A percentile compares a stretch with the other conserved stretches of the same genome.
Evolutionary conservation across 2,329 filamentous ascomycete species (phyloP).

Genomic region (Sarocladium strictum): DNA sequence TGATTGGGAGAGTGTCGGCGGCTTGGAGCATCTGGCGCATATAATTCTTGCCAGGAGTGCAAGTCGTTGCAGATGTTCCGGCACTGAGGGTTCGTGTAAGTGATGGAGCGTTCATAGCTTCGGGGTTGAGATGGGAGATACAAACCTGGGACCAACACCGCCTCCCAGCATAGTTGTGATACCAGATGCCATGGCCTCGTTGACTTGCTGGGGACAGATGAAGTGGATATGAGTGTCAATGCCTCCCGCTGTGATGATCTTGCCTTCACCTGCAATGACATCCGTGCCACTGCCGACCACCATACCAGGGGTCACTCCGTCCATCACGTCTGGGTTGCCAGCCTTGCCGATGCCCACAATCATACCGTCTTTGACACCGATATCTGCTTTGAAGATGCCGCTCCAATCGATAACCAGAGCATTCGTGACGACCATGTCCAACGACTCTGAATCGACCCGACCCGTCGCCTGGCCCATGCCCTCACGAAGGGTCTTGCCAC

Average conservation of each 20-base stretch:
- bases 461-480: conserved; percentile 93
- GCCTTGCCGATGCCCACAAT: conserved; percentile 92
- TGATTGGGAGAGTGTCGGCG: conserved; percentile 73
- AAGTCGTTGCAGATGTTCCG: conserved; percentile 86
- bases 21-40: conserved; percentile 89
- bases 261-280: conserved; percentile 83
- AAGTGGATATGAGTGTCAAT: conserved; percentile 90
- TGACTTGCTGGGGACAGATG: conserved; percentile 87
- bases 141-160: conserved; percentile 80
- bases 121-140: neutral
- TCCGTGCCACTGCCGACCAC: conserved; percentile 85
- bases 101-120: neutral
- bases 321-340: conserved; percentile 96
- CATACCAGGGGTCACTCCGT: conserved; percentile 72
- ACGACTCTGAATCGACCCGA: conserved; percentile 60
- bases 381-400: conserved; percentile 94
- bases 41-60: conserved; percentile 78
- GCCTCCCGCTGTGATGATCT: conserved; percentile 85
- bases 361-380: conserved; percentile 80
- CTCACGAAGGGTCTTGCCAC: conserved; percentile 87
- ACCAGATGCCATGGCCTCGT: conserved; percentile 77
- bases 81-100: conserved; percentile 45
- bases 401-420: conserved; percentile 86
- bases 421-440: conserved; percentile 86
- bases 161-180: conserved; percentile 89